Base-by-base conservation (phyloP, 768 basidiomycete genomes). In the Leucocoprinus leucothites region DNA sequence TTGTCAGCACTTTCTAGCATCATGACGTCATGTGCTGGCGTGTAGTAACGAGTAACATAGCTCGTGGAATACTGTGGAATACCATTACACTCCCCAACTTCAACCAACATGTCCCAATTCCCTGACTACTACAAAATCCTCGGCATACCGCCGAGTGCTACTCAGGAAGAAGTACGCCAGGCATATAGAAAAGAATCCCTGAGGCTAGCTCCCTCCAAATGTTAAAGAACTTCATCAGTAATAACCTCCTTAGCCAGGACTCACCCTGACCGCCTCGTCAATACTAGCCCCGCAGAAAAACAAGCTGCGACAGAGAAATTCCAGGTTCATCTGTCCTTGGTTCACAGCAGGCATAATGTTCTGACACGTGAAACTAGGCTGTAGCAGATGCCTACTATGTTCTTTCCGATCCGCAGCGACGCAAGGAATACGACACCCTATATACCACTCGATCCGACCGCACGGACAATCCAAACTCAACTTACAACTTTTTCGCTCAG, bases 381-480 rank as follows among this genome's bases (percentile, higher is more conserved):
- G 86, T 97, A 59, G 93, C 94, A 51, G 94, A 97, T 69, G 94
- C 94, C 16, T 96, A 96, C 72, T 97, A 91, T 67, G 89, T 95
- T 24, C 82, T 98, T 35, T 93, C 91, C 2, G 92, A 97, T 69
- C 70, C 85, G 3, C 76, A 78, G 41, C 78, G 89, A 55, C 81
- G 87, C 56, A 75, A 69, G 63, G 89, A 92, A 69, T 92, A 92
- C 60, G 91, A 92, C 60, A 60, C 60, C 0, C 69, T 91, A 0
- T 87, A 87, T 64, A 69, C 73, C n/a, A 78, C 82, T 7, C 81
- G 80, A 48, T 59, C 73, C 31, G 82, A 85, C 61, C 80, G 72
- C 49, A 81, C 84, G 11, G 73, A 73, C 18, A 82, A 88, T 59
- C 87, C 91, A 1, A 76, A 74, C 44, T 81, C 89, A 0, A 88